Evolutionary conservation across 1,139 yeast genomes (phyloP).

Genomic region (Diutina catenulata): DNA sequence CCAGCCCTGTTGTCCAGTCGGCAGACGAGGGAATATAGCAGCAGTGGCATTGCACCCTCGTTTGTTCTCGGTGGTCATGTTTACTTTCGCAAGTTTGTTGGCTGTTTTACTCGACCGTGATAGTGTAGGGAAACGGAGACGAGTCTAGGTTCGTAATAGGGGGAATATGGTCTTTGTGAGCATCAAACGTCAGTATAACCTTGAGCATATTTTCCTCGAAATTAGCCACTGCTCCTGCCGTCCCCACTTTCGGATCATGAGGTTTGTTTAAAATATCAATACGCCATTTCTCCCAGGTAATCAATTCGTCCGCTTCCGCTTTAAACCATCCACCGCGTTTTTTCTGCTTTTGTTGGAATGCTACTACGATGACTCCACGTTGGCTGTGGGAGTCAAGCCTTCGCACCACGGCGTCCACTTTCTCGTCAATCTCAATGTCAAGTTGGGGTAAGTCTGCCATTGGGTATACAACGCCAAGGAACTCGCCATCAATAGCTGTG

Average conservation of each 20-base stretch:
- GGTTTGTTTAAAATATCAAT: conserved; percentile 27
- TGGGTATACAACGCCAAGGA: conserved; percentile 35
- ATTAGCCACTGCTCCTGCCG: conserved; percentile 16
- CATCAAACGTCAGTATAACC: conserved; percentile 41
- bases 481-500: conserved; percentile 37
- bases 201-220: conserved; percentile 33
- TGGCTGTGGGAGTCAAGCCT: not conserved
- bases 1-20: too few relatives aligned
- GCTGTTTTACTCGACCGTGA: conserved; percentile 12
- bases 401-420: too few relatives aligned
- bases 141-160: conserved; percentile 58
- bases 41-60: too few relatives aligned
- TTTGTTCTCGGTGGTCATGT: too few relatives aligned
- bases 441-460: conserved; percentile 32
- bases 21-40: too few relatives aligned
- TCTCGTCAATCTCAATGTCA: conserved; percentile 32
- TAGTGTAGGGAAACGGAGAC: conserved; percentile 54
- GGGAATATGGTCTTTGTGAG: conserved; percentile 57
- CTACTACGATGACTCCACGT: conserved; percentile 13
- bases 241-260: conserved; percentile 5
- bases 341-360: conserved; percentile 19
- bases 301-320: conserved; percentile 15
- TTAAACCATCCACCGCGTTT: conserved; percentile 36
- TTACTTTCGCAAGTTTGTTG: not conserved
- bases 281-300: conserved; percentile 34